These are phyloP conservation scores for Mimosa bimucronata DNA, from an alignment of 306 rosid genomes.

Conservation along the genomic window DNA sequence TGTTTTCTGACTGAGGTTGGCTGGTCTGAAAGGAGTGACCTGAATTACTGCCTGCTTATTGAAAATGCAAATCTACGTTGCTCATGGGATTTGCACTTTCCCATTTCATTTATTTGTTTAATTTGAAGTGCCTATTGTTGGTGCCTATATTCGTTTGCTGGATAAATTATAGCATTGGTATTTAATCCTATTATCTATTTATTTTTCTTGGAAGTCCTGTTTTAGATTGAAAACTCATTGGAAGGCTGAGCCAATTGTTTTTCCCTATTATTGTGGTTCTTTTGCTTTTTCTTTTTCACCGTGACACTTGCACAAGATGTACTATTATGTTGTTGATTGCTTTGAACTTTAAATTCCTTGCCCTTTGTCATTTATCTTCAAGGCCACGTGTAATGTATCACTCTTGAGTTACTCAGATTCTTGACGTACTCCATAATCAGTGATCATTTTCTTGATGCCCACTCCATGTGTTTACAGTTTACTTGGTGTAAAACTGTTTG, in stretches of 20 bases:
- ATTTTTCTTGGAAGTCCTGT: not conserved
- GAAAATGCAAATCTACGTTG: conserved; percentile 11
- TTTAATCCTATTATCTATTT: not conserved
- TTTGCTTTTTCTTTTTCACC: not conserved
- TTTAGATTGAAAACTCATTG: not conserved
- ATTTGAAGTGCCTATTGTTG: not conserved
- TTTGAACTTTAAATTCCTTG: conserved; percentile 14
- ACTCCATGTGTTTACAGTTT: conserved; percentile 28
- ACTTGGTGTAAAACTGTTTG: conserved; percentile 20
- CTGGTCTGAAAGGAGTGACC: conserved; percentile 1
- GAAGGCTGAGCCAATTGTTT: conserved; percentile 5
- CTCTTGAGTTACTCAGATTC: conserved; percentile 16
- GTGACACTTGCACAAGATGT: not conserved
- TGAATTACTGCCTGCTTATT: not conserved
- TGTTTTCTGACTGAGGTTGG: conserved; percentile 20
- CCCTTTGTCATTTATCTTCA: not conserved
- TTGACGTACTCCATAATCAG: not conserved
- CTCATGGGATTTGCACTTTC: conserved; percentile 14
- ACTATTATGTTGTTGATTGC: conserved; percentile 18
- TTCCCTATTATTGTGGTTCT: not conserved
- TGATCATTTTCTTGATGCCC: conserved; percentile 27
- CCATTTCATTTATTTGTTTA: conserved; percentile 14
- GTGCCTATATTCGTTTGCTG: conserved; percentile 1
- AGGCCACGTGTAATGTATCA: not conserved
- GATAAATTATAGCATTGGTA: not conserved